Percentiles rank a stretch among this genome's conserved stretches.
Conservation (phyloP, 129 eudicot genomes). For the Tagetes patula region DNA sequence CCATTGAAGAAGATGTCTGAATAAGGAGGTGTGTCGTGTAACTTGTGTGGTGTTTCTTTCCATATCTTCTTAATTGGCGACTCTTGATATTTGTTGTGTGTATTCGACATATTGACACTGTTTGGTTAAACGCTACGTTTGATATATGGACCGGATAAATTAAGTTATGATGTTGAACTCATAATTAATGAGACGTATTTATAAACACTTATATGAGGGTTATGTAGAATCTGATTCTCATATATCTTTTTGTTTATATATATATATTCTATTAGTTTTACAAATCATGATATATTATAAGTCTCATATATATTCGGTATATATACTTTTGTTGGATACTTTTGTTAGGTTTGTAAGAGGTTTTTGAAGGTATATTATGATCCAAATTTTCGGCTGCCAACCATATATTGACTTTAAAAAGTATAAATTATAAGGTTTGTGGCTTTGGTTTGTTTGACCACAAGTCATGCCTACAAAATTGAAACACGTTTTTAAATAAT, state of each 20-base stretch:
- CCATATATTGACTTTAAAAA: background rate
- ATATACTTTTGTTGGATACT: conserved; percentile 1
- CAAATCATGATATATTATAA: background rate
- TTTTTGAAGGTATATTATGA: conserved; percentile 11
- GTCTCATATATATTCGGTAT: background rate
- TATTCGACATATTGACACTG: background rate
- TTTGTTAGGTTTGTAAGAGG: background rate
- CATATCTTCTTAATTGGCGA: background rate
- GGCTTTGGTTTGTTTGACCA: background rate
- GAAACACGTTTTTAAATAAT: background rate
- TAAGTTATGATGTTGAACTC: background rate
- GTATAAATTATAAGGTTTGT: background rate
- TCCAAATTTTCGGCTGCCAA: background rate
- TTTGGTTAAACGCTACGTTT: background rate
- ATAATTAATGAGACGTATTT: background rate
- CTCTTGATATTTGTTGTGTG: background rate
- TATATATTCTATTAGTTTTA: no score
- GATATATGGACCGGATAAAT: background rate
- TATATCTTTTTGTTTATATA: background rate
- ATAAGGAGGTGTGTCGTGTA: conserved; percentile 43
- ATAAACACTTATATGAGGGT: conserved; percentile 3
- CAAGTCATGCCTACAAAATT: background rate
- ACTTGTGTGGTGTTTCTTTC: conserved; percentile 31
- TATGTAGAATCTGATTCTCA: conserved; percentile 13
- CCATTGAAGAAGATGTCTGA: conserved; percentile 31